Evolutionary conservation across 352 stramenopile genomes (phyloP).

Genomic region (Elongisporangium prolatum): DNA sequence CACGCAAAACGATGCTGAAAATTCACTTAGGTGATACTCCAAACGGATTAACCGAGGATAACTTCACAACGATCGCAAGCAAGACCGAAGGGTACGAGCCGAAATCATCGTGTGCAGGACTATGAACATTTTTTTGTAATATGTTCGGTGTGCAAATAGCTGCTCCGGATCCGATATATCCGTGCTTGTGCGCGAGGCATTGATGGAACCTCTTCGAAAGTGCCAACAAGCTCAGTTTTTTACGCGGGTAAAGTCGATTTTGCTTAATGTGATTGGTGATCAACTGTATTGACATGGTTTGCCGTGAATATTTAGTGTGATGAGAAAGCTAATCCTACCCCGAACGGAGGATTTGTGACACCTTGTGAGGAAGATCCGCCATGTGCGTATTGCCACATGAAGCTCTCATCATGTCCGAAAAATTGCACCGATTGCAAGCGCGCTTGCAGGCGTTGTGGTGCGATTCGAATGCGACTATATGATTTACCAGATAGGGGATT

Average conservation of each 20-base stretch:
- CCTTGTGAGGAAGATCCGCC: constrained; percentile 80
- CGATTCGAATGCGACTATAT: constrained; percentile 82
- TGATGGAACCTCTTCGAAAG: constrained; percentile 96
- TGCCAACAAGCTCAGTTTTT: constrained; percentile 97
- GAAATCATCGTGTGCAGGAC: background rate
- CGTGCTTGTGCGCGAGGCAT: constrained; percentile 94
- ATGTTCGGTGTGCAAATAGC: constrained; percentile 14
- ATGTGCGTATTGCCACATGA: constrained; percentile 88
- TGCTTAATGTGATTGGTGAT: background rate
- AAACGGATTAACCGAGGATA: constrained; percentile 89
- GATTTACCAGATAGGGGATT: constrained; percentile 79
- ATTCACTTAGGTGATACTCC: constrained; percentile 97
- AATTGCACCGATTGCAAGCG: constrained; percentile 69
- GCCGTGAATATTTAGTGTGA: constrained; percentile 46
- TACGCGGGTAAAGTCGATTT: constrained; percentile 36
- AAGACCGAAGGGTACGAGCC: constrained; percentile 87
- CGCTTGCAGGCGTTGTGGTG: constrained; percentile 65
- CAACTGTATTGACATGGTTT: background rate
- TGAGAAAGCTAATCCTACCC: constrained; percentile 54
- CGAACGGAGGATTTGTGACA: constrained; percentile 70
- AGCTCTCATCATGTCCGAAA: constrained; percentile 66
- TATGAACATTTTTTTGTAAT: background rate
- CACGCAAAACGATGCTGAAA: constrained; percentile 94
- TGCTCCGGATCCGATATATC: constrained; percentile 97
- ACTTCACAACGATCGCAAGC: constrained; percentile 93